Percentiles rank a stretch among this genome's conserved stretches.
Conservation (phyloP, 208 protist genomes). For the Acanthamoeba royreba region DNA sequence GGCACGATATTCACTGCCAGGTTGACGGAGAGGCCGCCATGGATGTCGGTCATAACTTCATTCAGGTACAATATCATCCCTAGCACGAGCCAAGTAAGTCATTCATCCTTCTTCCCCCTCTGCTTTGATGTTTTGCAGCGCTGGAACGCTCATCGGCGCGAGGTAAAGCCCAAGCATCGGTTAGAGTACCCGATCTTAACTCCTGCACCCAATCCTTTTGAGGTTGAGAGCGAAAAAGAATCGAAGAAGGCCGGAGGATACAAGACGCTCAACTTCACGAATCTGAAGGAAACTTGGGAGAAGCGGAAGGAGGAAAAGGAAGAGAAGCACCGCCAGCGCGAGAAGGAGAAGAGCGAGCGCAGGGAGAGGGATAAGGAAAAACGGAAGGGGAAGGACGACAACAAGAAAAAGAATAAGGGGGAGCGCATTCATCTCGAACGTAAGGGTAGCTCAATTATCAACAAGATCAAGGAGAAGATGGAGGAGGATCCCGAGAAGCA, state of each 20-base stretch:
- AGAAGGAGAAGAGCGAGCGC: background rate
- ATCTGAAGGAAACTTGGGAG: background rate
- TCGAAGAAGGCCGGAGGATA: background rate
- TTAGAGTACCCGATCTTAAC: background rate
- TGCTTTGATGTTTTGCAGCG: too few relatives aligned
- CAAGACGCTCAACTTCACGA: background rate
- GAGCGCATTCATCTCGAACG: too few relatives aligned
- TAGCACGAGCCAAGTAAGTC: too few relatives aligned
- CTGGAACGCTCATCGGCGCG: background rate
- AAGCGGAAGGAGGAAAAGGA: too few relatives aligned
- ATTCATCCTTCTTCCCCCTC: too few relatives aligned
- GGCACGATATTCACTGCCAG: constrained; percentile 57
- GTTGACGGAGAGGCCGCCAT: background rate
- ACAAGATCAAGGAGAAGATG: too few relatives aligned
- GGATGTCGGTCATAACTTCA: constrained; percentile 49
- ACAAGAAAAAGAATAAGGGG: background rate
- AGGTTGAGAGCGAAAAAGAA: background rate
- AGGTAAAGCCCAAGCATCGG: background rate
- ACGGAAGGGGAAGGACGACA: background rate
- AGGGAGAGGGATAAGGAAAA: background rate
- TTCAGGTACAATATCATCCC: too few relatives aligned
- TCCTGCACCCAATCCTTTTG: background rate
- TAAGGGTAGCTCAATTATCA: too few relatives aligned
- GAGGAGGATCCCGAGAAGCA: too few relatives aligned
- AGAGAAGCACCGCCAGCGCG: too few relatives aligned